These are phyloP conservation scores for Candida anutae DNA, from an alignment of 1,139 yeast genomes.

Conservation along the genomic window DNA sequence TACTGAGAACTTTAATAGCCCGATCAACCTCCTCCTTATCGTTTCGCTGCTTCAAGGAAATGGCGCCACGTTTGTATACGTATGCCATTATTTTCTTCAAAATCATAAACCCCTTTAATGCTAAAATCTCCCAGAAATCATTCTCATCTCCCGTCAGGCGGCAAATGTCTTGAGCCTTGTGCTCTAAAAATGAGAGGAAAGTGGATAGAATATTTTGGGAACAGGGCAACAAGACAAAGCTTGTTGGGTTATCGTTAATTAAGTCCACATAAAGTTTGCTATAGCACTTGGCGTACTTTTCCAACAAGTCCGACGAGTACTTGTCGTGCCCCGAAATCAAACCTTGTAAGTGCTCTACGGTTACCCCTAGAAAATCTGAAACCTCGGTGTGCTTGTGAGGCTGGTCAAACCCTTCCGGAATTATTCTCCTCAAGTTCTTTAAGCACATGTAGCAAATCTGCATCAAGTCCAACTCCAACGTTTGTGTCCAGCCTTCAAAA, in stretches of 20 bases:
- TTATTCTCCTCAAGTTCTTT: constrained; percentile 64
- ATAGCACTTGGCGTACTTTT: constrained; percentile 66
- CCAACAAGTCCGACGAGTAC: constrained; percentile 49
- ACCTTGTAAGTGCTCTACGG: constrained; percentile 54
- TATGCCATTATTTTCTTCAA: constrained; percentile 59
- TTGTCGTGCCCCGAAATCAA: constrained; percentile 49
- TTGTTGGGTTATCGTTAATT: constrained; percentile 53
- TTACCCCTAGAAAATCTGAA: constrained; percentile 48
- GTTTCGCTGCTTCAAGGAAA: constrained; percentile 54
- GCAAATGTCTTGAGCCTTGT: constrained; percentile 56
- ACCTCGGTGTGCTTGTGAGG: constrained; percentile 56
- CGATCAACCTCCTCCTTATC: constrained; percentile 53
- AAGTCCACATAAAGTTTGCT: constrained; percentile 64
- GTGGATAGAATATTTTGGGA: constrained; percentile 53
- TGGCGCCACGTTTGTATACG: constrained; percentile 58
- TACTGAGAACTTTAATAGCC: constrained; percentile 46
- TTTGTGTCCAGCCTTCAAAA: constrained; percentile 55
- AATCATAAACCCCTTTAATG: constrained; percentile 62
- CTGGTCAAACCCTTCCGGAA: constrained; percentile 70
- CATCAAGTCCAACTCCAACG: constrained; percentile 40
- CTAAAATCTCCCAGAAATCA: constrained; percentile 69
- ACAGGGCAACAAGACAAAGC: constrained; percentile 62
- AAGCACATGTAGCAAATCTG: constrained; percentile 72
- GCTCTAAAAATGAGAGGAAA: constrained; percentile 51
- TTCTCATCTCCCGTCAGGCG: constrained; percentile 38